Percentiles rank a stretch among this genome's conserved stretches.
Conservation (phyloP, 805 yeast genomes). For the Saturnispora dispora region DNA sequence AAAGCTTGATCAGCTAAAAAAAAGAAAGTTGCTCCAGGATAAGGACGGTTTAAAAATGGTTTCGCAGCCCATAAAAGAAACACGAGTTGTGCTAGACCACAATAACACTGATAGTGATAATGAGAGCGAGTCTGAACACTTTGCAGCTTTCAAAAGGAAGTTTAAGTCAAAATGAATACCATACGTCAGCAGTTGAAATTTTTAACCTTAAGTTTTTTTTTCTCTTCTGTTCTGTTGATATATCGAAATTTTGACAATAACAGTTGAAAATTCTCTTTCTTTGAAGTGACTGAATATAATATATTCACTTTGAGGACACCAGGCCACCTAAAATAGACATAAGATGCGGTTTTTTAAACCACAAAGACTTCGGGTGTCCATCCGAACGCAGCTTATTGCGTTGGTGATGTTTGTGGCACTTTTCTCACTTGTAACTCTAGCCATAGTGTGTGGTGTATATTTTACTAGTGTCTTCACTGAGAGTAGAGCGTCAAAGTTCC, state of each 20-base stretch:
- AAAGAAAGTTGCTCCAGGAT: background rate
- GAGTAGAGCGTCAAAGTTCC: conserved; percentile 60
- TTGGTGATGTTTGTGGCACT: conserved; percentile 63
- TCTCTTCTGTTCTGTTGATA: background rate
- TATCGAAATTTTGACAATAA: background rate
- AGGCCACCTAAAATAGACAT: background rate
- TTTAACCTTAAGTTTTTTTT: background rate
- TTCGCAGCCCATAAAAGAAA: background rate
- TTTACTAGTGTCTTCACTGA: conserved; percentile 54
- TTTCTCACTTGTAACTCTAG: conserved; percentile 60
- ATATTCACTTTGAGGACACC: background rate
- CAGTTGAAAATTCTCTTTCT: background rate
- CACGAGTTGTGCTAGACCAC: conserved; percentile 4
- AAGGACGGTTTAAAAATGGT: background rate
- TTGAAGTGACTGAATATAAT: background rate
- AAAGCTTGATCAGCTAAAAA: background rate
- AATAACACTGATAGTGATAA: conserved; percentile 4
- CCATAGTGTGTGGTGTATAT: conserved; percentile 68
- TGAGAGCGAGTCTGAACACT: background rate
- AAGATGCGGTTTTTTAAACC: conserved; percentile 3
- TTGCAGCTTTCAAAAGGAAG: background rate
- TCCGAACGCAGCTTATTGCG: conserved; percentile 65
- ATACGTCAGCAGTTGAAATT: background rate
- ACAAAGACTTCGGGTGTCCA: conserved; percentile 43
- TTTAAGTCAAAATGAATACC: background rate